Conservation (phyloP, 2,329 filamentous ascomycete genomes). For the Hymenoscyphus albidus region DNA sequence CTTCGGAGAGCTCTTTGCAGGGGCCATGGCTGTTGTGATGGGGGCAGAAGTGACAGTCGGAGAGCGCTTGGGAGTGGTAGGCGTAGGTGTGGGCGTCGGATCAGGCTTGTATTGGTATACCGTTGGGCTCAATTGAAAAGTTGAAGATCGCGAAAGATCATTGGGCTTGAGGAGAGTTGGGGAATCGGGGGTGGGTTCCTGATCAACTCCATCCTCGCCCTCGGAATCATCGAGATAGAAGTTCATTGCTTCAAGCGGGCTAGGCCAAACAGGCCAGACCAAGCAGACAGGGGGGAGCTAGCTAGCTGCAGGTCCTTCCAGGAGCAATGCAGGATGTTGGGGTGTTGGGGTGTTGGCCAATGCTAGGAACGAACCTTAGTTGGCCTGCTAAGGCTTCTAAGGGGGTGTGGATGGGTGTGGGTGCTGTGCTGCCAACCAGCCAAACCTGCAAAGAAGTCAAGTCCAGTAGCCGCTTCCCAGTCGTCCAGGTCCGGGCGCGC, state of each 20-base stretch:
- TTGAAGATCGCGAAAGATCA: slow-evolving; percentile 10
- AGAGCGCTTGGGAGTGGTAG: neutral
- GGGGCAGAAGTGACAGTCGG: neutral
- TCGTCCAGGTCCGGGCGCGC: neutral
- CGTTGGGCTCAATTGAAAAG: neutral
- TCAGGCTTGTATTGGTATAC: neutral
- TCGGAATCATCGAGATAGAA: slow-evolving; percentile 16
- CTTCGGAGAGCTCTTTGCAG: neutral
- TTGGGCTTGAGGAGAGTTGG: slow-evolving; percentile 25
- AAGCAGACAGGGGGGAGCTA: neutral
- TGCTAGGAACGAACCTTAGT: neutral
- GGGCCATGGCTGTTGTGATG: slow-evolving; percentile 3
- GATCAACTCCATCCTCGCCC: slow-evolving; percentile 12
- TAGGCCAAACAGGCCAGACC: neutral
- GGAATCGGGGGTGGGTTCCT: slow-evolving; percentile 4
- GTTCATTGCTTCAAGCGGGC: neutral
- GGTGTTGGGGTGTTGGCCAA: neutral
- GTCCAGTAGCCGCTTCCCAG: neutral
- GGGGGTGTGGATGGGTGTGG: neutral
- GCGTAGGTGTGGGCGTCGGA: neutral
- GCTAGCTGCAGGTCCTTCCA: neutral
- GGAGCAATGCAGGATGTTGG: neutral
- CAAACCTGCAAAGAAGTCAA: neutral
- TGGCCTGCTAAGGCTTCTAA: too few relatives aligned
- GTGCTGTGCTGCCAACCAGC: neutral